Evolutionary conservation across 164 flowering plant species (phyloP), one percentile per base, ranked within the genome.

Genomic region (Vitis rupestris): DNA sequence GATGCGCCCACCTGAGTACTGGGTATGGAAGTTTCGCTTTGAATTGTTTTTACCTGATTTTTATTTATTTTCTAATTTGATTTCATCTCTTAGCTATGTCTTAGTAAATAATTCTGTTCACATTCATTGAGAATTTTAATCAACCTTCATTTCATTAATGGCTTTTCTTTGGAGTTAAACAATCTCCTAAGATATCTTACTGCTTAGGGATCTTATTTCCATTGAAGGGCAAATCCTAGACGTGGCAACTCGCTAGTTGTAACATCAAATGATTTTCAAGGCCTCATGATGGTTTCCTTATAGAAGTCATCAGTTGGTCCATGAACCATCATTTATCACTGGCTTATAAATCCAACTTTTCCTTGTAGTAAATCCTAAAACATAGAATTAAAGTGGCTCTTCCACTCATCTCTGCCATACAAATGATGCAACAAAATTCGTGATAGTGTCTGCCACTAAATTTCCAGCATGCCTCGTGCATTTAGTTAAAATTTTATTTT

Each of bases 1-100:
- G 84, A 96, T 96, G 99, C 95, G 98, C 58, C 98, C 99, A 65
- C 89, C 98, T 16, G 99, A 96, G 77, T 93, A 92, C 78, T 96
- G 98, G 99, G 98, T 96, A 86, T 44, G 78, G 29, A 23, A 9
- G 52, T 68, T 60, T 66, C 16, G 1, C 59, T 61, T 31, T 31
- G 44, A 31, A 31, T 31, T 31, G 44, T 31, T 31, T 23, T 31
- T 31, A 31, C 44, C 44, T 31, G 44, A 6, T 4, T 31, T 31
- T 31, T 31, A 6, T 4, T 31, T 4, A 31, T 4, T 6, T 31
- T 31, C 44, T 1, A 31, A 31, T 31, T 31, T 31, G 44, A 31
- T 31, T 4, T 6, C 4, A 31, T 31, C 44, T 31, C 44, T 6
- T 6, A 31, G 44, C 44, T 31, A 31, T 31, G 44, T 31, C 44